These are phyloP conservation scores for Phytophthora fragariaefolia DNA, from an alignment of 352 stramenopile genomes.

Conservation along the genomic window DNA sequence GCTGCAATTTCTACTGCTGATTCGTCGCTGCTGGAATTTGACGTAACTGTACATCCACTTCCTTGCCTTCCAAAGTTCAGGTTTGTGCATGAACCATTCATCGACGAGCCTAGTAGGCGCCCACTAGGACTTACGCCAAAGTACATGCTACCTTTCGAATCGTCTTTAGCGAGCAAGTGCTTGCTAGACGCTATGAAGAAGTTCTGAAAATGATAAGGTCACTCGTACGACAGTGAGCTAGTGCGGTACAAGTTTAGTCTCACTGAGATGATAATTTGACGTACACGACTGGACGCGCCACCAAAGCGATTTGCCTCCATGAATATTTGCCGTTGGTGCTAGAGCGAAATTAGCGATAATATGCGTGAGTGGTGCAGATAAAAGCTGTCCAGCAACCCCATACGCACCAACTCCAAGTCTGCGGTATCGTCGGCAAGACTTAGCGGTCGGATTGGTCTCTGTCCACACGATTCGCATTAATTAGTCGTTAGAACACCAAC, in stretches of 20 bases:
- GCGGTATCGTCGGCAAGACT: slow-evolving; percentile 47
- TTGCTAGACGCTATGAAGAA: slow-evolving; percentile 56
- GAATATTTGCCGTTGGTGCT: slow-evolving; percentile 73
- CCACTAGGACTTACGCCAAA: slow-evolving; percentile 30
- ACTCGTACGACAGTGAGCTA: too few species aligned
- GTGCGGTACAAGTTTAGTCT: too few species aligned
- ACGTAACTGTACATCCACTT: slow-evolving; percentile 18
- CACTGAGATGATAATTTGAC: slow-evolving; percentile 5
- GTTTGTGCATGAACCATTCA: slow-evolving; percentile 28
- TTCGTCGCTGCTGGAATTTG: slow-evolving; percentile 16
- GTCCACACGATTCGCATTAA: not conserved
- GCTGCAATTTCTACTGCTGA: not conserved
- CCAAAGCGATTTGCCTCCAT: slow-evolving; percentile 65
- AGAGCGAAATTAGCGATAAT: not conserved
- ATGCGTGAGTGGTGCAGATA: not conserved
- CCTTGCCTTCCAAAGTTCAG: slow-evolving; percentile 25
- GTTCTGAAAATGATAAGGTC: slow-evolving; percentile 36
- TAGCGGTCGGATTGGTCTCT: slow-evolving; percentile 53
- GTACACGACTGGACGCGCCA: slow-evolving; percentile 52
- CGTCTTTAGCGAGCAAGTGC: slow-evolving; percentile 40
- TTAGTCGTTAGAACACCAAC: not conserved
- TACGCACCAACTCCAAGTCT: slow-evolving; percentile 64
- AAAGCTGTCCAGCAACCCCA: not conserved
- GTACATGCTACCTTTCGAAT: slow-evolving; percentile 45
- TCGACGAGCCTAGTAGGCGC: slow-evolving; percentile 27